Base-by-base conservation (phyloP, 148 eudicot genomes). In the Oxyria digyna region DNA sequence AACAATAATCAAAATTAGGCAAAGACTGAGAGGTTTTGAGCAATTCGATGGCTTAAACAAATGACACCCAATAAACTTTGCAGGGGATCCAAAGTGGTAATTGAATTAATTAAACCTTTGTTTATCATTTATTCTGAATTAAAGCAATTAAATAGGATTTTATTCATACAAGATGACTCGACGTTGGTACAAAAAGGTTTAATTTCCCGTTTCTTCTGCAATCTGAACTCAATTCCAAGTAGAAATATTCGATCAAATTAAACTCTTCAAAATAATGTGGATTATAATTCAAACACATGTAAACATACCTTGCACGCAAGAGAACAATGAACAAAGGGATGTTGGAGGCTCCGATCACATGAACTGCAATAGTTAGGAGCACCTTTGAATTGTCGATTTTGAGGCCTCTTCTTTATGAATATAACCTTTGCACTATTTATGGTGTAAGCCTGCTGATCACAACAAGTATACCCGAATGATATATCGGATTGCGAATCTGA, bases 331-430 rank as follows among this genome's bases (percentile, higher is more conserved):
- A 84, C 81, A 62, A 79, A 86, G 12, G 99, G 97, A 74, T 90
- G 92, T 83, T 90, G 99, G 50, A 94, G 97, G 81, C 91, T 83
- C 71, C 99, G 81, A 42, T 94, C 99, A 72, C 99, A 94, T 3
- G 97, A 88, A 72, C 96, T 94, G 79, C 99, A 94, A 67, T 87
- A 94, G 67, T 87, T 94, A 74, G 85, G 90, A 26, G 95, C 82
- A 29, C 96, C 99, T 76, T 94, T 94, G 48, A 94, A 94, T 71
- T 86, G 97, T 77, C 97, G 84, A 63, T 94, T 94, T 69, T 94
- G 99, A 69, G 97, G 99, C 37, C 99, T 84, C 79, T 94, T 94
- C 85, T 88, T 94, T 49, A 94, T 94, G 63, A 94, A 94, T 23
- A 94, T 78, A 66, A 90, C 99, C 78, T 94, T 94, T 1, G 96